These are phyloP conservation scores for Capsella rubella DNA, from an alignment of 441 rosid species.

Conservation along the genomic window DNA sequence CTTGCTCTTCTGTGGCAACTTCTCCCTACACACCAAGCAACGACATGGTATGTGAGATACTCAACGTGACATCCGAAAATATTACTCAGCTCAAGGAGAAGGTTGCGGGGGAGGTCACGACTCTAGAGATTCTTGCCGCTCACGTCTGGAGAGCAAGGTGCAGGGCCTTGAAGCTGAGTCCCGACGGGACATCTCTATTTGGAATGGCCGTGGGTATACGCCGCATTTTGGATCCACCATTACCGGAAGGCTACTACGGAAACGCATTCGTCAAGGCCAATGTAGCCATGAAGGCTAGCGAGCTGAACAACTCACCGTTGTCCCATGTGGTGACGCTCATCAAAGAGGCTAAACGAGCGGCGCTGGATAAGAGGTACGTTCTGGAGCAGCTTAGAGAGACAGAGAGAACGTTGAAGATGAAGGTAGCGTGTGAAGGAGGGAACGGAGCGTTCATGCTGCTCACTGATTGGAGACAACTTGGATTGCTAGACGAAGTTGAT, in stretches of 20 bases:
- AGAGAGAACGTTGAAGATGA: constrained; percentile 45
- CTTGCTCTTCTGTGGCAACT: constrained; percentile 48
- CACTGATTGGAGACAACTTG: constrained; percentile 65
- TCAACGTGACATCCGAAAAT: constrained; percentile 47
- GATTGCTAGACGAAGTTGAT: constrained; percentile 52
- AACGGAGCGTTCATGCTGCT: constrained; percentile 50
- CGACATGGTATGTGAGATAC: constrained; percentile 50
- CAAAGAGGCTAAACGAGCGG: constrained; percentile 49
- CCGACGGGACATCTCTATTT: constrained; percentile 46
- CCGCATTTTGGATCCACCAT: constrained; percentile 49
- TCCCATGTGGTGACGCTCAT: constrained; percentile 45
- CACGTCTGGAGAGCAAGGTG: constrained; percentile 62
- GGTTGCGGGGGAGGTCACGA: constrained; percentile 45
- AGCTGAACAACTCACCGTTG: constrained; percentile 43
- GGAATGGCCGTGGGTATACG: constrained; percentile 55
- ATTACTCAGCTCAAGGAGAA: constrained; percentile 47
- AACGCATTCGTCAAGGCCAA: constrained; percentile 56
- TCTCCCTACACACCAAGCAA: constrained; percentile 55
- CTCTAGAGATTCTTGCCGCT: constrained; percentile 61
- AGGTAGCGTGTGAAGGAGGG: constrained; percentile 43
- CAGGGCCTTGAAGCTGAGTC: constrained; percentile 52
- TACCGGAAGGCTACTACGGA: constrained; percentile 59
- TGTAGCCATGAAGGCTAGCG: constrained; percentile 40
- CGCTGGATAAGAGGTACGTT: constrained; percentile 39
- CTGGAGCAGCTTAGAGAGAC: constrained; percentile 20